Conservation (phyloP, 805 yeast genomes). For the Candida ovalis region DNA sequence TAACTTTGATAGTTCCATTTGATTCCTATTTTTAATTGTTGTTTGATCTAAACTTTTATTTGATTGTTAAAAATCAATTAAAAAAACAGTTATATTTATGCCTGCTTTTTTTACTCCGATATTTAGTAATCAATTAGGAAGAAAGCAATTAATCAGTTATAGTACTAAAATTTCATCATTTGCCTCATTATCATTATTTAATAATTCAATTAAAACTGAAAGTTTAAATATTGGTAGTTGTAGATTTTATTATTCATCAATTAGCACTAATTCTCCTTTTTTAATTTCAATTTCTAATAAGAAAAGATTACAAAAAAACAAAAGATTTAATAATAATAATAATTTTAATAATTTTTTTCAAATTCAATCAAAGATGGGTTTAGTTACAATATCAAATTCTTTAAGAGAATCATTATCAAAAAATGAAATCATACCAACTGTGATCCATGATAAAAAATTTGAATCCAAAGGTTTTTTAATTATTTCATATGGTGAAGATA, state of each 20-base stretch:
- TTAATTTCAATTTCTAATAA: neutral
- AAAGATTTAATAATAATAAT: neutral
- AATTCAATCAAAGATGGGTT: conserved; percentile 17
- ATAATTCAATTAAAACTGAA: neutral
- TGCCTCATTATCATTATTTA: neutral
- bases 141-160: conserved; percentile 3
- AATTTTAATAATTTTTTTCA: neutral
- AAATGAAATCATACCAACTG: conserved; percentile 51
- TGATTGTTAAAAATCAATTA: too few relatives aligned
- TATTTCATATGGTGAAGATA: conserved; percentile 54
- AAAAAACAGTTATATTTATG: neutral
- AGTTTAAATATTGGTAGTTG: neutral
- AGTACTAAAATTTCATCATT: neutral
- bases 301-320: neutral
- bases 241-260: neutral
- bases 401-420: conserved; percentile 47
- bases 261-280: neutral
- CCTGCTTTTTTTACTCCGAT: neutral
- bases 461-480: conserved; percentile 53
- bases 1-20: too few relatives aligned
- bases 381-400: conserved; percentile 52
- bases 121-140: conserved; percentile 3
- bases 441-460: conserved; percentile 37
- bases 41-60: neutral
- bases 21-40: neutral